Evolutionary conservation across 805 yeast genomes (phyloP).

Genomic region (Candida tammaniensis): DNA sequence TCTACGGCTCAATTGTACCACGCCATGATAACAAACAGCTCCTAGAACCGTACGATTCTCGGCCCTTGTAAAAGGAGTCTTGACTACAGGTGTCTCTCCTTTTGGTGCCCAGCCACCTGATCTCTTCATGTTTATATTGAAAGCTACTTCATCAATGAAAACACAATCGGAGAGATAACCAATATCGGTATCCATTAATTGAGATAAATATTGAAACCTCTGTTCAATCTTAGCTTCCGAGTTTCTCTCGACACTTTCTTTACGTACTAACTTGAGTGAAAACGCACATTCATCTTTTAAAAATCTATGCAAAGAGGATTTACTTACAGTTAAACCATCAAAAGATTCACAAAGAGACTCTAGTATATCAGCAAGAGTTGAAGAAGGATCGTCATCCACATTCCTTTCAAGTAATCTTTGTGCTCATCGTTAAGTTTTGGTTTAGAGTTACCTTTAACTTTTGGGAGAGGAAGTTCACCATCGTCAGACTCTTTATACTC

Average conservation of each 20-base stretch:
- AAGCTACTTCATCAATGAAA: conserved; percentile 16
- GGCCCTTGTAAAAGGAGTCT: conserved; percentile 1
- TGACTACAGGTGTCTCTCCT: conserved; percentile 4
- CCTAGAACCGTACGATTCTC: conserved; percentile 2
- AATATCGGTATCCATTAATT: conserved; percentile 6
- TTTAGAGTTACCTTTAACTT: conserved; percentile 5
- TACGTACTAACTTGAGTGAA: conserved; percentile 3
- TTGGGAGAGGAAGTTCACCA: conserved; percentile 8
- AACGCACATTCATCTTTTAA: conserved; percentile 7
- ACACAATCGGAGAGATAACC: conserved; percentile 11
- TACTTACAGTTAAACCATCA: conserved; percentile 7
- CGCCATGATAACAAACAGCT: conserved; percentile 5
- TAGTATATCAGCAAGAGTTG: neutral
- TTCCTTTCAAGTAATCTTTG: conserved; percentile 4
- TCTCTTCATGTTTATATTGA: conserved; percentile 12
- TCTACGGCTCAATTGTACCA: conserved; percentile 1
- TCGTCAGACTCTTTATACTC: conserved; percentile 6
- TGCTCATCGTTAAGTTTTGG: conserved; percentile 5
- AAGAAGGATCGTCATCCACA: conserved; percentile 1
- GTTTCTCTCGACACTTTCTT: conserved; percentile 10
- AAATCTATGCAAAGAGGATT: conserved; percentile 8
- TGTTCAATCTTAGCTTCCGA: conserved; percentile 7
- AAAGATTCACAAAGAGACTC: conserved; percentile 2
- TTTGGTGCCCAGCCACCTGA: conserved; percentile 10
- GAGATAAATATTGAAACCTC: conserved; percentile 7